Conservation (phyloP, 257 asterid genomes). For the Echium plantagineum region DNA sequence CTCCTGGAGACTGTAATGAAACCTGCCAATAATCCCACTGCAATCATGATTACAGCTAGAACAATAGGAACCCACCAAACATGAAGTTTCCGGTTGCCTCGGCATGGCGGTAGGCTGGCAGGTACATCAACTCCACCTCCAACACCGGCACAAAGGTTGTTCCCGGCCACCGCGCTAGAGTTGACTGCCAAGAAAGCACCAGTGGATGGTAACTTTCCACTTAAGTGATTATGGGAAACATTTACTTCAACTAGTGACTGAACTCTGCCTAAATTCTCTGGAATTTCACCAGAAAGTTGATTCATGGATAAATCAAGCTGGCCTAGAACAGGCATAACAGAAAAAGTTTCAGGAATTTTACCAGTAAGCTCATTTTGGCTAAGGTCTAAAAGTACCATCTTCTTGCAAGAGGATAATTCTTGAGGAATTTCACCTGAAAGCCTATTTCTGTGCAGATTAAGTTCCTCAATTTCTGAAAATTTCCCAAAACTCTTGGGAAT, state of each 20-base stretch:
- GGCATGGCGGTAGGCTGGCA: slow-evolving; percentile 53
- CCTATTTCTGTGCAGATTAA: slow-evolving; percentile 37
- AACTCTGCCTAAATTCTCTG: slow-evolving; percentile 40
- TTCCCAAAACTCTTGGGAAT: slow-evolving; percentile 38
- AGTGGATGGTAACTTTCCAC: slow-evolving; percentile 53
- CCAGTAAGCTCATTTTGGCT: slow-evolving; percentile 55
- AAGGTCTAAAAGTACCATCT: slow-evolving; percentile 60
- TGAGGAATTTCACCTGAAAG: slow-evolving; percentile 57
- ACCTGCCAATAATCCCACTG: slow-evolving; percentile 18
- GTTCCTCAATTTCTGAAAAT: slow-evolving; percentile 39
- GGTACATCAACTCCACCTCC: slow-evolving; percentile 13
- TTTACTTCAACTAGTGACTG: slow-evolving; percentile 66
- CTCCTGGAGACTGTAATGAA: slow-evolving; percentile 13
- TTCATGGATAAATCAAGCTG: slow-evolving; percentile 64
- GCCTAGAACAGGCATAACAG: slow-evolving; percentile 68
- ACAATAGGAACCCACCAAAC: slow-evolving; percentile 39
- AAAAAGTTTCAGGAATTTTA: slow-evolving; percentile 40
- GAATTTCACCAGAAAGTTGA: slow-evolving; percentile 47
- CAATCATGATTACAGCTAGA: slow-evolving; percentile 26
- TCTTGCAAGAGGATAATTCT: slow-evolving; percentile 42
- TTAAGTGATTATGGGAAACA: slow-evolving; percentile 55
- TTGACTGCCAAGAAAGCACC: slow-evolving; percentile 67
- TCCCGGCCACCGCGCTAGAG: slow-evolving; percentile 44
- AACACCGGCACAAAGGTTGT: slow-evolving; percentile 41
- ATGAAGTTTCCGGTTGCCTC: slow-evolving; percentile 11